These are phyloP conservation scores for Verticillium dahliae DNA, from an alignment of 2,329 filamentous ascomycete species.

Conservation along the genomic window DNA sequence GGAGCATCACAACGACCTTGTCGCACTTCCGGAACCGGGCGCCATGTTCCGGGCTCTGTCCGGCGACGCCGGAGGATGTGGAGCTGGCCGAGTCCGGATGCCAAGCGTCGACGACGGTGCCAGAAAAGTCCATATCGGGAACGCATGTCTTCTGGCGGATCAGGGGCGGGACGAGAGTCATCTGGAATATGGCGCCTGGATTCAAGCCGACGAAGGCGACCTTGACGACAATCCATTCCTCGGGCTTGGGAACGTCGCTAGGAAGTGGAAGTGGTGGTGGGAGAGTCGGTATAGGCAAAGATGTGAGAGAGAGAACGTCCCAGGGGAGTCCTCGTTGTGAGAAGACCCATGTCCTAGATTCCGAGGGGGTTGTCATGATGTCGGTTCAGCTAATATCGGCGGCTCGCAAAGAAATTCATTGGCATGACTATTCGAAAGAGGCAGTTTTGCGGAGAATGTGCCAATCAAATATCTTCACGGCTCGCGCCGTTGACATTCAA, in stretches of 20 bases:
- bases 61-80: background rate
- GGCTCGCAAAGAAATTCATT: no score
- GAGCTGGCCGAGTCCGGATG: conserved; percentile 8
- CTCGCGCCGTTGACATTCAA: no score
- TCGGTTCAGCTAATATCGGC: background rate
- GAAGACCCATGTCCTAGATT: background rate
- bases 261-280: conserved; percentile 20
- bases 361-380: background rate
- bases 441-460: no score
- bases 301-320: conserved; percentile 17
- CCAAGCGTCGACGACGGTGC: conserved; percentile 29
- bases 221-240: conserved; percentile 31
- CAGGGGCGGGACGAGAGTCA: conserved; percentile 31
- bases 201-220: conserved; percentile 38
- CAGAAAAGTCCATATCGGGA: conserved; percentile 37
- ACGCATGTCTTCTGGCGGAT: conserved; percentile 26
- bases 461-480: no score
- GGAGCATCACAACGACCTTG: conserved; percentile 30
- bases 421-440: no score
- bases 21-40: conserved; percentile 21
- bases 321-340: background rate
- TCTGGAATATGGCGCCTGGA: conserved; percentile 32
- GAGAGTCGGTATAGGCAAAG: conserved; percentile 14
- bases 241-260: conserved; percentile 16
- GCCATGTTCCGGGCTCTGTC: background rate